Evolutionary conservation across 805 yeast genomes (phyloP).

Genomic region (Kurtzmaniella fragi): DNA sequence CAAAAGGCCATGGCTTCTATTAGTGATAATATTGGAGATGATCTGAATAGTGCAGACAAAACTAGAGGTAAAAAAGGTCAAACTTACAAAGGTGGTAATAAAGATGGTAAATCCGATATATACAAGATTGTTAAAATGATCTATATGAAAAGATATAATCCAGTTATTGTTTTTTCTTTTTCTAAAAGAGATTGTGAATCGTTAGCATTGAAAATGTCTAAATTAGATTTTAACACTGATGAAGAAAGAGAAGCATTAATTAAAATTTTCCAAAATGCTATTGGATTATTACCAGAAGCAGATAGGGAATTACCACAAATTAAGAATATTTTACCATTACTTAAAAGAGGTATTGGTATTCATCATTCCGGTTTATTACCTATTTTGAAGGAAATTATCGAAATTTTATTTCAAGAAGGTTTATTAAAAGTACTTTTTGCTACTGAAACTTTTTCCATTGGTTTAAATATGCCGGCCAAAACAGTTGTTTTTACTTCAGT

Average conservation of each 20-base stretch:
- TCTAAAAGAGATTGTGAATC: constrained; percentile 96
- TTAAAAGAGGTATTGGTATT: constrained; percentile 95
- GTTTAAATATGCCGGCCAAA: constrained; percentile 98
- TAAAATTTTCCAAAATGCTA: constrained; percentile 87
- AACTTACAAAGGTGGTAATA: constrained; percentile 81
- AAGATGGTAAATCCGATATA: constrained; percentile 76
- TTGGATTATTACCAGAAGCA: constrained; percentile 78
- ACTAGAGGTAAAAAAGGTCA: constrained; percentile 72
- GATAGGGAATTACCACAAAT: constrained; percentile 95
- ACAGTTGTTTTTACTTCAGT: constrained; percentile 97
- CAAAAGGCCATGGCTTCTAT: constrained; percentile 98
- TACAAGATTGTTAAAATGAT: constrained; percentile 97
- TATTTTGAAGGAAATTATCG: constrained; percentile 89
- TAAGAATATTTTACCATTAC: constrained; percentile 80
- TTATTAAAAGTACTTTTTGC: constrained; percentile 91
- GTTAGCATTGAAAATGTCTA: constrained; percentile 91
- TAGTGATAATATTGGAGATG: constrained; percentile 78
- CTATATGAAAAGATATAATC: constrained; percentile 93
- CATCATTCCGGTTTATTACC: constrained; percentile 97
- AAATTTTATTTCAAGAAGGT: constrained; percentile 95
- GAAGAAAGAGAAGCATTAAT: constrained; percentile 90
- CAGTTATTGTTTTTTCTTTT: constrained; percentile 97
- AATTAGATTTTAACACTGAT: constrained; percentile 87
- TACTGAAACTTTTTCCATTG: constrained; percentile 97
- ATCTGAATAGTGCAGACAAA: constrained; percentile 56